Evolutionary conservation across 257 asterid genomes (phyloP), one percentile per base, ranked within the genome.

Genomic region (Rubia yunnanensis): DNA sequence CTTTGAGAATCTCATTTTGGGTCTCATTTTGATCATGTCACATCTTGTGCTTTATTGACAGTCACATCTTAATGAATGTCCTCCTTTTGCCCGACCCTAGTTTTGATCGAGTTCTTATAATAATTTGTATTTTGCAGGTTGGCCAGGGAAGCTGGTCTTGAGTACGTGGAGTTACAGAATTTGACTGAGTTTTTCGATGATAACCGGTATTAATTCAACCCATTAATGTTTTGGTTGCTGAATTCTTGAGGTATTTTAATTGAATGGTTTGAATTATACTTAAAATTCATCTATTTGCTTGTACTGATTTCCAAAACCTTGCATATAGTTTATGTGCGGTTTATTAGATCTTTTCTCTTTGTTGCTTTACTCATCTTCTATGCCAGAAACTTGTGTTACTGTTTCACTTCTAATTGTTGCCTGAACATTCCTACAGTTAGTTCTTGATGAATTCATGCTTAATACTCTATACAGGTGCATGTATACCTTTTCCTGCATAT

Each of bases 141-240:
- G 88, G 97, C 97, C 64, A 84, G 98, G 79, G 98, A 89, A 60
- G 94, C 95, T 79, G 98, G 97, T 68, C 91, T 92, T 62, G 97
- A 92, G 73, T 82, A 85, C 59, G 70, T 83, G 56, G 98, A 92
- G 84, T 80, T 92, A 77, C 96, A 87, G 77, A 92, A 89, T 81
- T 73, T 92, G 84, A 92, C 95, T 24, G 98, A 92, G 30, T 92
- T 92, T 77, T 92, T 81, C 63, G 98, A 92, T 64, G 98, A 92
- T 81, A 82, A 85, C 75, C 91, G 95, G 96, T 92, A 68, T 41
- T 50, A 49, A 39, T 74, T 53, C 56, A 41, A 26, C 20, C 32
- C 10, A 15, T 23, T 41, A 0, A 23, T 20, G 4, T 22, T 39
- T 38, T 41, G 14, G 10, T 58, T 14, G 31, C 62, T 64, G 23